Evolutionary conservation across 108 stramenopile species (phyloP), one percentile per base, ranked within the genome.

Genomic region (Pseudonitzschia multiseries): DNA sequence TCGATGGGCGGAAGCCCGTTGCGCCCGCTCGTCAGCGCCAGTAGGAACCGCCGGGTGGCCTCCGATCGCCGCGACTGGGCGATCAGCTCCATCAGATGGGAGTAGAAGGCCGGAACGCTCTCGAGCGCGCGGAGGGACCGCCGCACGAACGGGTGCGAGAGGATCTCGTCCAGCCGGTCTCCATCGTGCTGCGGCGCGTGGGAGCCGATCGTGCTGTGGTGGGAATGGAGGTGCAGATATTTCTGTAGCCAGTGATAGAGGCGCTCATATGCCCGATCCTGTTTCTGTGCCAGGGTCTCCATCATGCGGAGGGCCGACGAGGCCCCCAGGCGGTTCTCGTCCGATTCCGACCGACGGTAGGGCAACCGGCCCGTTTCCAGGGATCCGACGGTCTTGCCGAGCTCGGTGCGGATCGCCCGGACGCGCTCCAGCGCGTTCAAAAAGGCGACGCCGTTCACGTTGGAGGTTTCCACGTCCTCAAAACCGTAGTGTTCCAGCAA

Each of bases 211-310:
- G 29, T 66, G 64, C 18, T 74, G 68, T 18, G 69, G 40, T 73
- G 53, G 15, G 64, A 65, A 68, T 70, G 43, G 12, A 79, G 71
- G 44, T 89, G 83, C 41, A 95, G 70, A 70, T 80, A 84, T 51
- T 67, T 79, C 72, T 91, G 90, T 28, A 95, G 52, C 81, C 90
- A 93, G 64, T 87, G 89, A 72, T 95, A 95, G 48, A 95, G 77
- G 40, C 91, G 86, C 77, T 95, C 94, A 61, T 91, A 89, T 57
- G 94, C 94, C 8, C 77, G 79, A 79, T 95, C 90, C 76, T 95
- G 94, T 46, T 91, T 87, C 51, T 77, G 64, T 13, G 90, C 89
- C 43, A 94, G 73, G 24, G 75, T 64, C 73, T 94, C 93, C 89
- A 94, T 91, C 93, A 94, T 94, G 26, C 91, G 77, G 27, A 92